Percentiles rank a stretch among this genome's conserved stretches.
phyloP scores from a whole-genome alignment of 163 green algal genomes.

The Scenedesmus sp. region DNA sequence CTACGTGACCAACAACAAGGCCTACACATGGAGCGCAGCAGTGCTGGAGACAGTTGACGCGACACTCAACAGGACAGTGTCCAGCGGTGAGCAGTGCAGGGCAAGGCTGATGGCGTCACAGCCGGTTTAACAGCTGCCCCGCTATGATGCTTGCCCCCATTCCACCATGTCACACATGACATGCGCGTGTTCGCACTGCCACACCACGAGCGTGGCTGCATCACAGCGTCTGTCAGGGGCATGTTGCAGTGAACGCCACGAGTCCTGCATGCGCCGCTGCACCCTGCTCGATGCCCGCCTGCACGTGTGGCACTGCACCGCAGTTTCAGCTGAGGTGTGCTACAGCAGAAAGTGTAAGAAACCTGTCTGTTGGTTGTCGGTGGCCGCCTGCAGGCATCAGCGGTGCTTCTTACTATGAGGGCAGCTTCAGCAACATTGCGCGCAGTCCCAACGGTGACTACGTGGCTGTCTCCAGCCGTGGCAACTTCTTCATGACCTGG shows the following conservation, averaged over 20 bases:
- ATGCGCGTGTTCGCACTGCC: too few species aligned
- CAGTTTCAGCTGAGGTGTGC: too few species aligned
- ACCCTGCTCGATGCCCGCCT: too few species aligned
- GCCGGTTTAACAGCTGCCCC: not conserved
- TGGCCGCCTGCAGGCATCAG: slow-evolving; percentile 78
- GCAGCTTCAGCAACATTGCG: slow-evolving; percentile 93
- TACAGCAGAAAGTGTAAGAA: too few species aligned
- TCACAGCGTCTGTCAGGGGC: too few species aligned
- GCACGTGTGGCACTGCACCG: too few species aligned
- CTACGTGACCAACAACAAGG: slow-evolving; percentile 95
- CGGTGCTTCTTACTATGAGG: slow-evolving; percentile 97
- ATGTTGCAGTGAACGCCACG: too few species aligned
- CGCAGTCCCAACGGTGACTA: slow-evolving; percentile 89
- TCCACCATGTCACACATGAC: too few species aligned
- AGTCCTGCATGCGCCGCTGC: too few species aligned
- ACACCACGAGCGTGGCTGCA: too few species aligned
- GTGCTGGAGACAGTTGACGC: slow-evolving; percentile 98
- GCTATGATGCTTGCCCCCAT: not conserved
- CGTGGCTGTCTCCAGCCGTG: slow-evolving; percentile 94
- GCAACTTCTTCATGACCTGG: slow-evolving; percentile 99
- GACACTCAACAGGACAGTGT: slow-evolving; percentile 96
- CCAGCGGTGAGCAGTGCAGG: slow-evolving; percentile 68
- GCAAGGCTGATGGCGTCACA: not conserved
- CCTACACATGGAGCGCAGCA: slow-evolving; percentile 95
- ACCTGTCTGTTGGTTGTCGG: not conserved